Conservation (phyloP, 83 land plant species). For the Picea abies region DNA sequence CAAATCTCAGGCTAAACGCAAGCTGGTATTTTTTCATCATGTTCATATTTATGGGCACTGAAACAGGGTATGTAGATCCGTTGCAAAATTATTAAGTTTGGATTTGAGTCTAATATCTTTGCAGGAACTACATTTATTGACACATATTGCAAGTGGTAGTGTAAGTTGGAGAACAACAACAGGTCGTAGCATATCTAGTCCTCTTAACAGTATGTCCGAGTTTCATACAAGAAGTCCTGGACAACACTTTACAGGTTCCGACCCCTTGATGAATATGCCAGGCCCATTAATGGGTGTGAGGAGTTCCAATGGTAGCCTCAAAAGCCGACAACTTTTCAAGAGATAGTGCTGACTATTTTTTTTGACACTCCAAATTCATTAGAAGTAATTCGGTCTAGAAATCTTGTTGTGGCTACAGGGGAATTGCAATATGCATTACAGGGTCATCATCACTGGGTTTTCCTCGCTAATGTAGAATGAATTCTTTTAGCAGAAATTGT, state of each 20-base stretch:
- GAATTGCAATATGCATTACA: constrained; percentile 92
- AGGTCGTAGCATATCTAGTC: constrained; percentile 96
- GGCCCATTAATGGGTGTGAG: constrained; percentile 93
- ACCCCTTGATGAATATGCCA: constrained; percentile 76
- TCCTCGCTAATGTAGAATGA: constrained; percentile 90
- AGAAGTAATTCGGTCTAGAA: constrained; percentile 70
- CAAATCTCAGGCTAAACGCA: too few relatives aligned
- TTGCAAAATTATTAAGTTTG: too few relatives aligned
- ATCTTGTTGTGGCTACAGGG: constrained; percentile 76
- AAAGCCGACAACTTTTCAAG: constrained; percentile 93
- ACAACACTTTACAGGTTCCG: constrained; percentile 78
- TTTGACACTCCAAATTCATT: constrained; percentile 91
- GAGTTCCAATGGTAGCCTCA: constrained; percentile 85
- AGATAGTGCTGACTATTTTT: constrained; percentile 87
- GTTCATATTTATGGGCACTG: too few relatives aligned
- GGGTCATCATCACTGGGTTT: constrained; percentile 88
- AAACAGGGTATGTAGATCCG: too few relatives aligned
- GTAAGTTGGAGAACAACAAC: constrained; percentile 95
- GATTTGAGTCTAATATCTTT: too few relatives aligned
- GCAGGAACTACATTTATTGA: too few relatives aligned
- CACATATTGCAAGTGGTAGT: constrained; percentile 67
- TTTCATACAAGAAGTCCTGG: constrained; percentile 84
- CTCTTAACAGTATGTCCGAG: constrained; percentile 82
- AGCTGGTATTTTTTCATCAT: too few relatives aligned
- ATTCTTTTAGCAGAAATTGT: constrained; percentile 97